phyloP scores from a whole-genome alignment of 1,284 basidiomycete species.

The Phellopilus nigrolimitatus region DNA sequence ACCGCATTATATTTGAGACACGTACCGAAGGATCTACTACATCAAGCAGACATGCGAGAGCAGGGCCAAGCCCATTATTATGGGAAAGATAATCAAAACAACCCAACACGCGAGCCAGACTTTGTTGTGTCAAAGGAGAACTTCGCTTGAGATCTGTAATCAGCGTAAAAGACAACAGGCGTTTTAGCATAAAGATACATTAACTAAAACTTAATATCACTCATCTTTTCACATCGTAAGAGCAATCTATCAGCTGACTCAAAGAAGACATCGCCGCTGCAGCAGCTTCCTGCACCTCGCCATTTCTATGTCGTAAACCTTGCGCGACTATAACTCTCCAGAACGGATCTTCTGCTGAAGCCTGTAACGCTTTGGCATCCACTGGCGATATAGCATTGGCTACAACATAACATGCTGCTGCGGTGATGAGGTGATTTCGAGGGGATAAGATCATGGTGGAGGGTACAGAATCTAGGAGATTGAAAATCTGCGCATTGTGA shows the following conservation, averaged over 20 bases:
- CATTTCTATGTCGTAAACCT: slow-evolving; percentile 65
- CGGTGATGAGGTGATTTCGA: slow-evolving; percentile 71
- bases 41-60: slow-evolving; percentile 55
- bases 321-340: slow-evolving; percentile 72
- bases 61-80: slow-evolving; percentile 46
- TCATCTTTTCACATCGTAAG: slow-evolving; percentile 64
- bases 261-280: slow-evolving; percentile 59
- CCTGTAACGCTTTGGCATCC: slow-evolving; percentile 42
- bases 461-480: slow-evolving; percentile 49
- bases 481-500: slow-evolving; percentile 47
- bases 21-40: slow-evolving; percentile 54
- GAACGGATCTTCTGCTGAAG: slow-evolving; percentile 39
- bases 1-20: slow-evolving; percentile 24
- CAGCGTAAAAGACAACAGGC: slow-evolving; percentile 41
- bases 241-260: slow-evolving; percentile 65
- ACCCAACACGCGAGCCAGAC: slow-evolving; percentile 74
- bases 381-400: slow-evolving; percentile 54
- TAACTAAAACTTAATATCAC: slow-evolving; percentile 30
- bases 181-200: slow-evolving; percentile 18
- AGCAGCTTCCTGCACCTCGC: slow-evolving; percentile 69
- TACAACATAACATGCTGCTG: slow-evolving; percentile 72
- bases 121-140: slow-evolving; percentile 63
- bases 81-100: slow-evolving; percentile 59
- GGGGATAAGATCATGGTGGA: slow-evolving; percentile 56
- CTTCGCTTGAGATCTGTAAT: slow-evolving; percentile 60